Evolutionary conservation across 164 flowering plant genomes (phyloP).

Genomic region (Vitis cinerea): DNA sequence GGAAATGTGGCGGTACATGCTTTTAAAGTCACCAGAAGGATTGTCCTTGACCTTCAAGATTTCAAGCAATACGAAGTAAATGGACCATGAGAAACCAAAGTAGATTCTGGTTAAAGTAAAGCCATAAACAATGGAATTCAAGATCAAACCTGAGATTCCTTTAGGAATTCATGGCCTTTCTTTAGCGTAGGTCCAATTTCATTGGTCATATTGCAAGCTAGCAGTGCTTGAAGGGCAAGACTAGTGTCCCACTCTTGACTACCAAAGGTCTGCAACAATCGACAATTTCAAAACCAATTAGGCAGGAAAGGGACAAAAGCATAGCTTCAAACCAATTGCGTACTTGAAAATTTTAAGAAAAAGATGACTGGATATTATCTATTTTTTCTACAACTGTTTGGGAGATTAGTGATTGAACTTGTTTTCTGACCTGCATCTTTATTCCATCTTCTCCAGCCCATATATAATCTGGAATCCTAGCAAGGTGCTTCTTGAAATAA

Average conservation of each 20-base stretch:
- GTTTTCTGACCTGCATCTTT: constrained; percentile 34
- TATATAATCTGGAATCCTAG: constrained; percentile 49
- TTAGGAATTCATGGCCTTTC: constrained; percentile 38
- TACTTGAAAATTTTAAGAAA: constrained; percentile 12
- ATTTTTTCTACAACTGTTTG: no score
- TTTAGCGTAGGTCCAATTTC: constrained; percentile 30
- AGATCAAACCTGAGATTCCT: constrained; percentile 34
- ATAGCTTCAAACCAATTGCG: no score
- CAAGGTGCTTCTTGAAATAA: constrained; percentile 47
- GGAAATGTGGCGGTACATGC: constrained; percentile 55
- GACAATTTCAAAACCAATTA: constrained; percentile 14
- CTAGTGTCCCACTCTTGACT: constrained; percentile 41
- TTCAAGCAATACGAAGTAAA: neutral
- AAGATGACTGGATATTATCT: neutral
- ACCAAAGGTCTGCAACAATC: constrained; percentile 39
- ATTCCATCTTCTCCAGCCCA: constrained; percentile 61
- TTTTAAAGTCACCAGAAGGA: constrained; percentile 51
- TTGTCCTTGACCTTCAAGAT: constrained; percentile 37
- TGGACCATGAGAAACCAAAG: no score
- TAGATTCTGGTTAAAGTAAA: no score
- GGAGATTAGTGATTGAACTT: no score
- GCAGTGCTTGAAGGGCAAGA: constrained; percentile 38
- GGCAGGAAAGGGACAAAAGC: neutral
- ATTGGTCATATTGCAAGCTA: constrained; percentile 27
- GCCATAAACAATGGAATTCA: neutral